Evolutionary conservation across 148 eudicot genomes (phyloP).

Genomic region (Camellia sinensis): DNA sequence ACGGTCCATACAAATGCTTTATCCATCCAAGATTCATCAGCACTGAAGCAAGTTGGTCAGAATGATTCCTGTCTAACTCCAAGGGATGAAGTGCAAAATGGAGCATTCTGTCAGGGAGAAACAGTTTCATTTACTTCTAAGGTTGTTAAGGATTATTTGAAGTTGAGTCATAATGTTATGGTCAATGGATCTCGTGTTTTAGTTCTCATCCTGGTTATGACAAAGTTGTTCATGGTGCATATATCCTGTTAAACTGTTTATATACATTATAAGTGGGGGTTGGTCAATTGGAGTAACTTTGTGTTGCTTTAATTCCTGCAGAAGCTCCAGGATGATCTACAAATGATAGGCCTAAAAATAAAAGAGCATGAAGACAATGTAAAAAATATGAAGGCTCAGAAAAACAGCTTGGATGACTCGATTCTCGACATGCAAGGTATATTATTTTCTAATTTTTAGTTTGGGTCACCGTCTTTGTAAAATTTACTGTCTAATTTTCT

Average conservation of each 20-base stretch:
- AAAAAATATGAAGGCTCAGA: constrained; percentile 41
- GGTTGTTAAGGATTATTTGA: neutral
- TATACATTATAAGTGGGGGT: neutral
- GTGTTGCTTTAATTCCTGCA: constrained; percentile 26
- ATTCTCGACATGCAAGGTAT: constrained; percentile 76
- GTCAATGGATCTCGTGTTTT: neutral
- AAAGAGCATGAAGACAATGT: constrained; percentile 72
- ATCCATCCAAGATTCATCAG: constrained; percentile 16
- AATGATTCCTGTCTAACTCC: constrained; percentile 4
- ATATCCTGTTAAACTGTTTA: neutral
- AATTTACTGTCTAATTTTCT: neutral
- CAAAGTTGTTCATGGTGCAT: neutral
- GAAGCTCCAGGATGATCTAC: constrained; percentile 67
- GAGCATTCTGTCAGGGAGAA: constrained; percentile 12
- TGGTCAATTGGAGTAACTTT: neutral
- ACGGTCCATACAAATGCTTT: constrained; percentile 1
- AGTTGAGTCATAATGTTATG: neutral
- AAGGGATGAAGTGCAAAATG: constrained; percentile 13
- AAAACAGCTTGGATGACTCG: constrained; percentile 55
- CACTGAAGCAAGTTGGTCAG: constrained; percentile 7
- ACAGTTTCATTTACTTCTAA: constrained; percentile 8
- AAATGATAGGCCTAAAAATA: constrained; percentile 48
- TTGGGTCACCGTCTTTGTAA: neutral
- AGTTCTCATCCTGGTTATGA: neutral
- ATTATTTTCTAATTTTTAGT: neutral